A percentile compares a stretch with the other conserved stretches of the same genome.
phyloP scores from a whole-genome alignment of 192 early-diverging fungal genomes.

The Podila epigama region DNA sequence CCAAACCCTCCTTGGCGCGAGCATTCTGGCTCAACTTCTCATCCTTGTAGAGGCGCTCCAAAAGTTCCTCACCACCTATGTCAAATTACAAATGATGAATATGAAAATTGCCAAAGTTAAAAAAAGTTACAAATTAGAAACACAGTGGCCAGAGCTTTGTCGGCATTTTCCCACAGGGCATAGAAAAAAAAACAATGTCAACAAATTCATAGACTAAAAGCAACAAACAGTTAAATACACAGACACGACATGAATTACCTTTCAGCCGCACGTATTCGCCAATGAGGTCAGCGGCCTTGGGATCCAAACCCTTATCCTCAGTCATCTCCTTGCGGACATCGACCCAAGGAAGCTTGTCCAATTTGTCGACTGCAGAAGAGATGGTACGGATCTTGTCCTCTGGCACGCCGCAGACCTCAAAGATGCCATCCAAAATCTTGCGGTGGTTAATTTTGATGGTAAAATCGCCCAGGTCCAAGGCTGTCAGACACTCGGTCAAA shows the following conservation, averaged over 20 bases:
- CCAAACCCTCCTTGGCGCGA: constrained; percentile 79
- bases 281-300: constrained; percentile 86
- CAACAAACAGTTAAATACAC: not conserved
- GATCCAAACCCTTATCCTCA: constrained; percentile 87
- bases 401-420: constrained; percentile 95
- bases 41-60: constrained; percentile 74
- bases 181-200: not conserved
- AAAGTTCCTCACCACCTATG: constrained; percentile 75
- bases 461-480: constrained; percentile 88
- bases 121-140: no score
- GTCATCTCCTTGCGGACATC: constrained; percentile 96
- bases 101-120: not conserved
- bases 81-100: not conserved
- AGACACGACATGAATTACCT: constrained; percentile 28
- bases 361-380: constrained; percentile 97
- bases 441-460: constrained; percentile 97
- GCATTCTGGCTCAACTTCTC: constrained; percentile 68
- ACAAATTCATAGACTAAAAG: not conserved
- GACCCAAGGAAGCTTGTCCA: constrained; percentile 96
- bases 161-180: no score
- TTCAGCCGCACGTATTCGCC: constrained; percentile 89
- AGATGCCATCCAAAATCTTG: constrained; percentile 97
- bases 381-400: constrained; percentile 87
- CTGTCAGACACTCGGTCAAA: constrained; percentile 80
- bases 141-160: no score